Evolutionary conservation across 2,329 filamentous ascomycete species (phyloP).

Genomic region (Penicillium thymicola): DNA sequence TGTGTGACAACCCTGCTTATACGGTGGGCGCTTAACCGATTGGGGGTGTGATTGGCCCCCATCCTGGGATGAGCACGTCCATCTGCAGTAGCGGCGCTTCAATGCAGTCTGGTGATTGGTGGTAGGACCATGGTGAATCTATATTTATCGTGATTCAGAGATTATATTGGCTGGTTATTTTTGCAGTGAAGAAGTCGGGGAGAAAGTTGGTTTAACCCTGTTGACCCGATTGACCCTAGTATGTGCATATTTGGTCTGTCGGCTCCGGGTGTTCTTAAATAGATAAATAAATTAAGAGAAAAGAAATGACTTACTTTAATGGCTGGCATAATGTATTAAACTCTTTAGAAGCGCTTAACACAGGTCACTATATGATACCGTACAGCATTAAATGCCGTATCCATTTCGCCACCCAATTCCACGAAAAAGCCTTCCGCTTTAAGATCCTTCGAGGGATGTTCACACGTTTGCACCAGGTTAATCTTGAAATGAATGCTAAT

Average conservation of each 20-base stretch:
- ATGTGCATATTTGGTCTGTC: not conserved
- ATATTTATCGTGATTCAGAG: slow-evolving; percentile 2
- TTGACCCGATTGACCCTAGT: not conserved
- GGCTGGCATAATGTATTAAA: not conserved
- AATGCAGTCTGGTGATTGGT: slow-evolving; percentile 14
- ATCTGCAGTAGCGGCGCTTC: slow-evolving; percentile 24
- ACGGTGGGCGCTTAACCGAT: slow-evolving; percentile 31
- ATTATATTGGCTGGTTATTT: slow-evolving; percentile 2
- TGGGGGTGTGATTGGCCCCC: slow-evolving; percentile 22
- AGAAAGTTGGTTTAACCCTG: not conserved
- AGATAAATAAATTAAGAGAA: not conserved
- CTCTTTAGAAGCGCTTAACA: not conserved
- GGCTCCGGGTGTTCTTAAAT: not conserved
- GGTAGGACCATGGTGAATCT: not conserved
- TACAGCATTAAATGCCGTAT: not conserved
- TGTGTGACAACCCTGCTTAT: slow-evolving; percentile 25
- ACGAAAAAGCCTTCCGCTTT: not conserved
- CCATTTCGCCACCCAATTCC: not conserved
- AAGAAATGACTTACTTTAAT: not conserved
- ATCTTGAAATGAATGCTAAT: not conserved
- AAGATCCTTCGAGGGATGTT: too few species aligned
- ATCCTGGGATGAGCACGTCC: slow-evolving; percentile 14
- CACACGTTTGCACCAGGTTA: not conserved
- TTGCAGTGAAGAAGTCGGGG: slow-evolving; percentile 4
- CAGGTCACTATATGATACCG: not conserved